Evolutionary conservation across 306 rosid genomes (phyloP), one percentile per base, ranked within the genome.

Genomic region (Oxytropis ochrocephala): DNA sequence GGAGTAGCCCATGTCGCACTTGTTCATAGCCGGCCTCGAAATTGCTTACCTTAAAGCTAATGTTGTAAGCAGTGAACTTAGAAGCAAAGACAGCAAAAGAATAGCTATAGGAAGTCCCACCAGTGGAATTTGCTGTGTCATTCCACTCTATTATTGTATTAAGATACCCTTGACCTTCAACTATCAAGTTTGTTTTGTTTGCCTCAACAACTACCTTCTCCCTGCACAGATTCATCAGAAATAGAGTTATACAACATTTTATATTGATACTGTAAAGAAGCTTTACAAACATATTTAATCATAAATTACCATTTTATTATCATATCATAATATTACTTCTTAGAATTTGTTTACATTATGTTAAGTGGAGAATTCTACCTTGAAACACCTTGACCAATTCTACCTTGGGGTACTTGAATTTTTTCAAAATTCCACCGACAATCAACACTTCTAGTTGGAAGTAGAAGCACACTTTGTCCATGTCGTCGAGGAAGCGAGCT

Each of bases 71-170:
- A 56, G 67, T 68, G 77, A 92, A 92, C 73, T 83, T 81, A 14
- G 84, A 51, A 69, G 98, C 88, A 80, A 68, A 86, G 47, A 92
- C 47, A 8, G 80, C 79, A 73, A 87, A 78, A 0, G 92, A 81
- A 81, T 84, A 75, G 77, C 92, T 92, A 39, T 78, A n/a, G 69
- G 61, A 43, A 18, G 98, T 89, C 9, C 91, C 88, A 59, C 91
- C 86, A 0, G 87, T 85, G 17, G 98, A 90, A 85, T 92, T 92
- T 10, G 98, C 87, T 0, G 91, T 85, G 76, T 88, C 96, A 64
- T 88, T 88, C 96, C 96, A 92, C 72, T 80, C 85, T 78, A 92
- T 82, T 55, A 76, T 33, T 33, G 95, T 89, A 75, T 86, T 74
- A 0, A 86, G 80, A 74, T 86, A 88, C 5, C 96, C 93, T 52